Base-by-base conservation (phyloP, 495 filamentous ascomycete species). In the Aspergillus nanangensis region DNA sequence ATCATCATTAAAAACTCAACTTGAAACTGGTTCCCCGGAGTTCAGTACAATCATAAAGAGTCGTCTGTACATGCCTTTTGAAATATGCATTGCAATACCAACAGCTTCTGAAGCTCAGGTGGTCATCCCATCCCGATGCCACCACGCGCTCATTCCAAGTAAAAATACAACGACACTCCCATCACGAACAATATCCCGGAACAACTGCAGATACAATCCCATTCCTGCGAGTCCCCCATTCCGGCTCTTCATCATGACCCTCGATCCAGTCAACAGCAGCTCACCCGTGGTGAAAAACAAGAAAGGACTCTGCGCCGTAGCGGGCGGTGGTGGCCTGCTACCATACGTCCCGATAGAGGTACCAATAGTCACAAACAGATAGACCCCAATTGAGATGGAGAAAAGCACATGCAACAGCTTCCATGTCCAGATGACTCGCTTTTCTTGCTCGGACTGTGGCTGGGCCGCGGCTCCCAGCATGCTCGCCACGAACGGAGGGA, bases 201-300 rank as follows among this genome's bases (percentile, higher is more conserved):
- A 56, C 48, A 72, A 66, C 41, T 79, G 69, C 47, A 86, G 74
- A 36, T 79, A 81, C 61, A 85, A 51, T 47, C 82, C 70, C 10
- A 82, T 74, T 11, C 66, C 68, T 8, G 47, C 45, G 46, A 41
- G 60, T n/a, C n/a, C n/a, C 42, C 59, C 66, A 50, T 63, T 69
- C 50, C 54, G 67, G 53, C 41, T 70, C 42, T 73, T 76, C 41
- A 84, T 29, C 52, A 90, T 76, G 45, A 81, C 82, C 49, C 87
- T 70, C 18, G 78, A 77, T 7, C 77, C 78, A 50, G 86, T 78
- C 52, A 95, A 60, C 23, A 91, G 50, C 44, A 90, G 62, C 70
- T 96, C 88, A 9, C 80, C 86, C 2, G 88, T 90, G 17, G 86
- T 82, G 58, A 96, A 96, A 43, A 85, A 77, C 54, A 84, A 80